A percentile compares a stretch with the other conserved stretches of the same genome.
These are phyloP conservation scores for Brassica carinata DNA, from an alignment of 345 rosid genomes.

Conservation along the genomic window DNA sequence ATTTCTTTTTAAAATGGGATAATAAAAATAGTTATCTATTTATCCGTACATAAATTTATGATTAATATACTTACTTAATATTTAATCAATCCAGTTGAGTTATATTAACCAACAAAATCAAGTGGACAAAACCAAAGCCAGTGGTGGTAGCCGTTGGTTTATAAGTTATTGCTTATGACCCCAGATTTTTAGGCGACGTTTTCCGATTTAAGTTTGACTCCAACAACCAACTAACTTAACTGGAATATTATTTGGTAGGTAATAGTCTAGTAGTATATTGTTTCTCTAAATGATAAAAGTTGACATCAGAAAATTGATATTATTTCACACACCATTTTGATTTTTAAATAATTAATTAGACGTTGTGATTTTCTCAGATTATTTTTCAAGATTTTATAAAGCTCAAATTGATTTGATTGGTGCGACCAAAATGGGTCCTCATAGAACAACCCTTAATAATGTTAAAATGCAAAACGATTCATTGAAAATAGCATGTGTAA, in stretches of 20 bases:
- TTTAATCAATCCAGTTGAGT: slow-evolving; percentile 5
- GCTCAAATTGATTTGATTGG: slow-evolving; percentile 34
- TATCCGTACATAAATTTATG: background rate
- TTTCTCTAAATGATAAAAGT: background rate
- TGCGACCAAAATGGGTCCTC: slow-evolving; percentile 34
- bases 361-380: slow-evolving; percentile 16
- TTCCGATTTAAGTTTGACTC: slow-evolving; percentile 30
- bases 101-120: slow-evolving; percentile 24
- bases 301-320: slow-evolving; percentile 19
- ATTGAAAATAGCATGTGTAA: slow-evolving; percentile 33
- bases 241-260: slow-evolving; percentile 37
- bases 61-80: slow-evolving; percentile 2
- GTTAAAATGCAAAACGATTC: slow-evolving; percentile 22
- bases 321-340: slow-evolving; percentile 8
- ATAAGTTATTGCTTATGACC: slow-evolving; percentile 12
- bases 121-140: background rate
- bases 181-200: slow-evolving; percentile 33
- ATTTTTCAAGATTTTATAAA: slow-evolving; percentile 30
- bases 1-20: background rate
- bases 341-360: slow-evolving; percentile 7
- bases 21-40: background rate
- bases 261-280: slow-evolving; percentile 5
- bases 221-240: slow-evolving; percentile 42
- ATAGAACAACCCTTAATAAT: slow-evolving; percentile 37
- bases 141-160: slow-evolving; percentile 39